Evolutionary conservation across 768 basidiomycete genomes (phyloP).

Genomic region (Pluteus cervinus): DNA sequence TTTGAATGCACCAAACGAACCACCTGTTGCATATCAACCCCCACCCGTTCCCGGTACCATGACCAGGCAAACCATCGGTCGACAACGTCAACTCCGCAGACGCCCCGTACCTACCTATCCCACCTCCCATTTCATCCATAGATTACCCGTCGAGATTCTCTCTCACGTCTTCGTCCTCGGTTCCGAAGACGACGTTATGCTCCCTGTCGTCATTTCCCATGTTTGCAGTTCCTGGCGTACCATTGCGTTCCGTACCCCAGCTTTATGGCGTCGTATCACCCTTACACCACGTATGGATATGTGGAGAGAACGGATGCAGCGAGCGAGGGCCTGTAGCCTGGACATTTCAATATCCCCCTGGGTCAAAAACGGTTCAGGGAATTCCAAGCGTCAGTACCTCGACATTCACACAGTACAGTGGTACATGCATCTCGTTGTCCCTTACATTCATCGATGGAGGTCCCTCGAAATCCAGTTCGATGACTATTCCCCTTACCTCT

Average conservation of each 20-base stretch:
- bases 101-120: slow-evolving; percentile 15
- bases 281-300: slow-evolving; percentile 43
- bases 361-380: slow-evolving; percentile 17
- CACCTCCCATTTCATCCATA: slow-evolving; percentile 43
- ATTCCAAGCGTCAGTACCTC: slow-evolving; percentile 24
- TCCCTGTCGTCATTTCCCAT: slow-evolving; percentile 61
- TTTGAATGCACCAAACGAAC: too few relatives aligned
- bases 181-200: slow-evolving; percentile 45
- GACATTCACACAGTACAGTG: slow-evolving; percentile 47
- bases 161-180: slow-evolving; percentile 59
- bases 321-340: slow-evolving; percentile 55
- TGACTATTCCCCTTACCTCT: slow-evolving; percentile 56
- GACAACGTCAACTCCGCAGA: slow-evolving; percentile 29
- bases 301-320: slow-evolving; percentile 58
- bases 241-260: slow-evolving; percentile 52
- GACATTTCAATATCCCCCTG: slow-evolving; percentile 47
- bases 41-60: too few relatives aligned
- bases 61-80: slow-evolving; percentile 20
- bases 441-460: slow-evolving; percentile 51
- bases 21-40: too few relatives aligned
- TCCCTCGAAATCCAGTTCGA: slow-evolving; percentile 55
- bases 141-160: slow-evolving; percentile 60
- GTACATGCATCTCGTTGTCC: slow-evolving; percentile 53
- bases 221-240: slow-evolving; percentile 63
- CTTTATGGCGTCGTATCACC: slow-evolving; percentile 58